phyloP scores from a whole-genome alignment of 805 yeast genomes.

The Komagataella kurtzmanii region DNA sequence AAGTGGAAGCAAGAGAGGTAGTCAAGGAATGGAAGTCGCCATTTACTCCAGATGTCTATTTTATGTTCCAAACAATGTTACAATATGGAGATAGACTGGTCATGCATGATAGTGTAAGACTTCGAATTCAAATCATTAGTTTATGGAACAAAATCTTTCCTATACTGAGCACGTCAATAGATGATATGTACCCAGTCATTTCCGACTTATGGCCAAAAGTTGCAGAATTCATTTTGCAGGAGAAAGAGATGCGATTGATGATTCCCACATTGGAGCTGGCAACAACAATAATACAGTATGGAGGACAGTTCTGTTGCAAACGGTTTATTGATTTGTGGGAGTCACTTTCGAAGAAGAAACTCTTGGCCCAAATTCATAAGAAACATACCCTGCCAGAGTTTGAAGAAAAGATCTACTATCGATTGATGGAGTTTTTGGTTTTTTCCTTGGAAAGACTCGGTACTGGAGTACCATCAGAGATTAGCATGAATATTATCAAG shows the following conservation, averaged over 20 bases:
- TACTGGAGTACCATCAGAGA: not conserved
- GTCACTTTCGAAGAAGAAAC: not conserved
- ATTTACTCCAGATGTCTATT: slow-evolving; percentile 48
- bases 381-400: not conserved
- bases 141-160: slow-evolving; percentile 33
- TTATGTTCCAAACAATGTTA: slow-evolving; percentile 43
- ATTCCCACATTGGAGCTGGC: slow-evolving; percentile 11
- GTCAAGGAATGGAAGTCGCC: slow-evolving; percentile 53
- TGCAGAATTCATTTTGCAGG: slow-evolving; percentile 3
- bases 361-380: not conserved
- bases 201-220: slow-evolving; percentile 42
- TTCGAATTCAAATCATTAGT: slow-evolving; percentile 43
- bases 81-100: slow-evolving; percentile 56
- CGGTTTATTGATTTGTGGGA: slow-evolving; percentile 31
- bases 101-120: slow-evolving; percentile 47
- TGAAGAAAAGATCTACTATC: not conserved
- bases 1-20: slow-evolving; percentile 6
- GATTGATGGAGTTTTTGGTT: not conserved
- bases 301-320: slow-evolving; percentile 26
- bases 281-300: slow-evolving; percentile 11
- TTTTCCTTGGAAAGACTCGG: not conserved
- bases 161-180: slow-evolving; percentile 34
- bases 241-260: slow-evolving; percentile 10
- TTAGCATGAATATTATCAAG: not conserved
- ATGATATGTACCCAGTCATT: slow-evolving; percentile 31